Percentiles rank a stretch among this genome's conserved stretches.
phyloP scores from a whole-genome alignment of 2,329 filamentous ascomycete genomes.

The Torrubiella hemipterigena region DNA sequence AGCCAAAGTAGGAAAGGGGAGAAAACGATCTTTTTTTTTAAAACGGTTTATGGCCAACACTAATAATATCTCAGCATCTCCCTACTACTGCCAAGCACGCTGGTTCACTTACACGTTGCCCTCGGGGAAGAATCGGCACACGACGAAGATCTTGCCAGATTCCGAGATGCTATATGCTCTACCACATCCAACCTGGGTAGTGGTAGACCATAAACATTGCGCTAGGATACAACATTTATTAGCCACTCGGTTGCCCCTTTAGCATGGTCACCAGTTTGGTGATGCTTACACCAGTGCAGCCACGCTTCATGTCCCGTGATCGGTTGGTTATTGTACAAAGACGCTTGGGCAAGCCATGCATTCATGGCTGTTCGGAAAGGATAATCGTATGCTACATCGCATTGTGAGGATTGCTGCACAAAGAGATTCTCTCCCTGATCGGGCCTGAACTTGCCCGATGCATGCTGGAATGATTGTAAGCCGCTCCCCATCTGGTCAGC shows the following conservation, averaged over 20 bases:
- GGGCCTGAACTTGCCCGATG: slow-evolving; percentile 16
- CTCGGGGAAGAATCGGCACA: slow-evolving; percentile 21
- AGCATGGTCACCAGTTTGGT: slow-evolving; percentile 1
- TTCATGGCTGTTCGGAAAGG: slow-evolving; percentile 17
- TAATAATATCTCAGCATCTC: slow-evolving; percentile 3
- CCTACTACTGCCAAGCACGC: slow-evolving; percentile 1
- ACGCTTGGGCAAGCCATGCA: slow-evolving; percentile 18
- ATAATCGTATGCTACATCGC: slow-evolving; percentile 15
- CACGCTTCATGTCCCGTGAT: slow-evolving; percentile 20
- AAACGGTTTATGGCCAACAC: slow-evolving; percentile 18
- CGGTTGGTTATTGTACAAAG: slow-evolving; percentile 16
- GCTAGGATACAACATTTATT: slow-evolving; percentile 15
- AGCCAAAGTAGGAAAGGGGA: too few relatives aligned
- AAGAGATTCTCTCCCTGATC: slow-evolving; percentile 23
- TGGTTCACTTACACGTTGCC: slow-evolving; percentile 20
- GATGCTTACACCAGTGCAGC: slow-evolving; percentile 23
- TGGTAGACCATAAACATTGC: slow-evolving; percentile 22
- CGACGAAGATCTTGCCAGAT: slow-evolving; percentile 19
- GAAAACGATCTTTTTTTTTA: too few relatives aligned
- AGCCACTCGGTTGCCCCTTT: too few relatives aligned
- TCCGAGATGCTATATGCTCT: slow-evolving; percentile 17
- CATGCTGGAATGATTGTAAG: slow-evolving; percentile 18
- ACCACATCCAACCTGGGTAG: slow-evolving; percentile 21
- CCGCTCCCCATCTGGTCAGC: slow-evolving; percentile 19
- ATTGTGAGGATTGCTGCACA: slow-evolving; percentile 16